Base-by-base conservation (phyloP, 78 protist genomes). In the Pelomyxa schiedti region DNA sequence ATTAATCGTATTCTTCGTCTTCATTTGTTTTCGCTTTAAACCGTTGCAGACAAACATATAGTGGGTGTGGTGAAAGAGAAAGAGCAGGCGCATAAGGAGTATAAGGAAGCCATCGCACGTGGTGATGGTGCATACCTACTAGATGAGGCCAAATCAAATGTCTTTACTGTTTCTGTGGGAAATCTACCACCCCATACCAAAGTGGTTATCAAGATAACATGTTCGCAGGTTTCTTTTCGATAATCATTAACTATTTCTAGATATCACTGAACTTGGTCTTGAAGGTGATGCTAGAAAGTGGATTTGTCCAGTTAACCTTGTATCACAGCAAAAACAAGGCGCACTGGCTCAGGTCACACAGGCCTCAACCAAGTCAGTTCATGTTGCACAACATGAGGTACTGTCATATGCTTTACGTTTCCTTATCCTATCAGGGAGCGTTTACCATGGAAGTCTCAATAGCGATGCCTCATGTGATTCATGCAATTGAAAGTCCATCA, bases 31-130 rank as follows among this genome's bases (percentile, higher is more conserved):
- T n/a, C n/a, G n/a, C n/a, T n/a, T n/a, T n/a, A n/a, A n/a, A n/a
- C n/a, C n/a, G n/a, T n/a, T n/a, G n/a, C n/a, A n/a, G 91, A 90
- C 66, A 72, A 73, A 47, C 77, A 76, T 37, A 37, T 93, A 0
- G 77, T 76, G 28, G 94, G 94, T 39, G 79, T 77, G 4, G 89
- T 86, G 4, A 87, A 91, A 72, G 93, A 87, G 8, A 94, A 90
- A 75, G 87, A 88, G 8, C 68, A 81, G 53, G 97, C 97, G 26
- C 83, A 72, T 22, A 29, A 47, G 5, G 88, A 83, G 28, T 77
- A 72, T 36, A 66, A 70, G 6, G 64, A 79, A 9, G 93, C 93
- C 1, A 66, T 89, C 1, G 83, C 71, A 0, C 71, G 29, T 1
- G 96, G 93, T 16, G 63, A 90, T 28, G 88, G 88, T 9, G 93